phyloP scores from a whole-genome alignment of 495 filamentous ascomycete species.

The Penicillium cinerascens region DNA sequence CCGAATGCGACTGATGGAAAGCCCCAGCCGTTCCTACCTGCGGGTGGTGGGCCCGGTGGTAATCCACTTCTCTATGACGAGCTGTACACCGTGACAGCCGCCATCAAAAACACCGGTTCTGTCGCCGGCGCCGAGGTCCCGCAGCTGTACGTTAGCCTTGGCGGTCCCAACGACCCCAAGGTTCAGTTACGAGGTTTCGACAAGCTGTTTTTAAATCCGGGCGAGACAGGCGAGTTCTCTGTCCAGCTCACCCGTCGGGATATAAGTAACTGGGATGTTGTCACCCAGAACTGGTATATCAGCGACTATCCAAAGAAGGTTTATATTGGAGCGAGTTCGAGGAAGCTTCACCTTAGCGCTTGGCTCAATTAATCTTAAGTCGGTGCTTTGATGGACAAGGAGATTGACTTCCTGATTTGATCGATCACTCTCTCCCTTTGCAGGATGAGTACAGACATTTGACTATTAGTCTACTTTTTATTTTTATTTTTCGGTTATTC shows the following conservation, averaged over 20 bases:
- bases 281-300: slow-evolving; percentile 61
- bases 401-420: too few relatives aligned
- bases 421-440: too few relatives aligned
- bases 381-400: too few relatives aligned
- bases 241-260: slow-evolving; percentile 68
- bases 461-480: too few relatives aligned
- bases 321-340: neutral
- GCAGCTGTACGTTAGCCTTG: slow-evolving; percentile 47
- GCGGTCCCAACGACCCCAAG: slow-evolving; percentile 8
- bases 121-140: slow-evolving; percentile 42
- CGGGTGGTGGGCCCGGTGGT: neutral
- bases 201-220: slow-evolving; percentile 55
- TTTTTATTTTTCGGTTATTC: too few relatives aligned
- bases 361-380: too few relatives aligned
- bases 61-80: neutral
- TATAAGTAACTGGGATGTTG: slow-evolving; percentile 68
- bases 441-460: too few relatives aligned
- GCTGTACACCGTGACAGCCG: neutral
- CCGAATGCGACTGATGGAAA: neutral
- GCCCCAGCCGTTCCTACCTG: neutral
- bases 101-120: neutral
- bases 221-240: slow-evolving; percentile 48
- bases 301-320: neutral
- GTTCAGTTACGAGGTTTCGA: slow-evolving; percentile 66
- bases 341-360: too few relatives aligned